A percentile compares a stretch with the other conserved stretches of the same genome.
Conservation (phyloP, 305 asterid species). For the Solanum hybrid region DNA sequence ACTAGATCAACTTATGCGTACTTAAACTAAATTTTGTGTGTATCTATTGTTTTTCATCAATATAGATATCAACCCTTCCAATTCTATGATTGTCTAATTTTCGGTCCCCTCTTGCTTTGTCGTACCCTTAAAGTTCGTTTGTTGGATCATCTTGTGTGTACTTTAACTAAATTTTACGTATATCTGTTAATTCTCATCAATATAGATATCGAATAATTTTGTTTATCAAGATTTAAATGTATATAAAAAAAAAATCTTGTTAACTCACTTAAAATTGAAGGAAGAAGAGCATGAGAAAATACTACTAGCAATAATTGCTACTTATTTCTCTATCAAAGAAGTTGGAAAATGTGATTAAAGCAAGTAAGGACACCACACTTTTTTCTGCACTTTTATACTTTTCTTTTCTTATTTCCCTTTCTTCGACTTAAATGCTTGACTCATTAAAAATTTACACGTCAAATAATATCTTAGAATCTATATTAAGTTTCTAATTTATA, state of each 20-base stretch:
- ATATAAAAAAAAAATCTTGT: background rate
- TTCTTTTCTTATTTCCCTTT: background rate
- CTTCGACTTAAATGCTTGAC: background rate
- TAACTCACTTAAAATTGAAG: background rate
- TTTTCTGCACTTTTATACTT: background rate
- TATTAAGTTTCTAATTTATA: background rate
- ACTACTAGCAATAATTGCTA: background rate
- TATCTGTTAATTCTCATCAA: background rate
- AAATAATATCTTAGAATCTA: background rate
- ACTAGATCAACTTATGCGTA: background rate
- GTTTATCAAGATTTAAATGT: background rate
- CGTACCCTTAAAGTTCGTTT: background rate
- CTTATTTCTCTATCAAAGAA: background rate
- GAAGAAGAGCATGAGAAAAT: background rate
- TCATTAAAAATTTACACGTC: background rate
- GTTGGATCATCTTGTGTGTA: no score
- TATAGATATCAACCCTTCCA: background rate
- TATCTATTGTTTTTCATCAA: background rate
- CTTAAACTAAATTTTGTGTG: background rate
- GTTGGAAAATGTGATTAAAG: background rate
- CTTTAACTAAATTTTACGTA: accelerated
- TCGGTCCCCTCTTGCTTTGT: background rate
- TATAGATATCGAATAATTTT: background rate
- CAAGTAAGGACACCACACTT: background rate
- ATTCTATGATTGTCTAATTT: background rate